Evolutionary conservation across 179 eudicot genomes (phyloP), one percentile per base, ranked within the genome.

Genomic region (Vitellaria paradoxa): DNA sequence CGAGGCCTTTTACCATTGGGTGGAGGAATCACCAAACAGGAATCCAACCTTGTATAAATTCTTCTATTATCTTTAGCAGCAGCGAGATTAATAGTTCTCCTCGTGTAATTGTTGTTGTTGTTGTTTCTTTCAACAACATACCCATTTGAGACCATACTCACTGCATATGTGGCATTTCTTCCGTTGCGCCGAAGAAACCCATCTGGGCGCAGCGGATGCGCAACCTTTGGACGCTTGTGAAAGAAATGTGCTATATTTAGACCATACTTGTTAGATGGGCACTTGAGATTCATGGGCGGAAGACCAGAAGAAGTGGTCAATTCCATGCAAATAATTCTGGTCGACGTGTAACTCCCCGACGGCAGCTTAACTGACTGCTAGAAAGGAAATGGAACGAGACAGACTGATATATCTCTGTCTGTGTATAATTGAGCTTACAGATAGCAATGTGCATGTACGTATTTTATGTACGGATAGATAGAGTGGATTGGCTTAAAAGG

Each of bases 21-120:
- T 1, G 99, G 99, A 82, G 97, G 96, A 56, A 92, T 74, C 17
- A 95, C 89, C 75, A 93, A 83, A 77, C 99, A 95, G 78, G 98
- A 82, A 66, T 86, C 96, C 61, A 88, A 81, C 76, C 86, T 79
- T 65, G 47, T 74, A 73, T 80, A 86, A 5, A 87, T 75, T 72
- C 66, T 85, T 68, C 85, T 84, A 76, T 53, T 83, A 76, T 59
- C 82, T 30, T 30, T 30, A 30, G 37, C 37, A 30, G 37, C 37
- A 74, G 9, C 3, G 23, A 5, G n/a, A n/a, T n/a, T 80, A 57
- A 64, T 65, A 18, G 66, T 81, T 21, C 66, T 61, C 57, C 23
- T 76, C 7, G 67, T 69, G 62, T 13, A 18, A 5, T 47, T 80
- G 64, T 60, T 66, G 37, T 30, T 30, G 37, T 30, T 30, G 37